phyloP scores from a whole-genome alignment of 495 filamentous ascomycete genomes.

The Apodospora peruviana region DNA sequence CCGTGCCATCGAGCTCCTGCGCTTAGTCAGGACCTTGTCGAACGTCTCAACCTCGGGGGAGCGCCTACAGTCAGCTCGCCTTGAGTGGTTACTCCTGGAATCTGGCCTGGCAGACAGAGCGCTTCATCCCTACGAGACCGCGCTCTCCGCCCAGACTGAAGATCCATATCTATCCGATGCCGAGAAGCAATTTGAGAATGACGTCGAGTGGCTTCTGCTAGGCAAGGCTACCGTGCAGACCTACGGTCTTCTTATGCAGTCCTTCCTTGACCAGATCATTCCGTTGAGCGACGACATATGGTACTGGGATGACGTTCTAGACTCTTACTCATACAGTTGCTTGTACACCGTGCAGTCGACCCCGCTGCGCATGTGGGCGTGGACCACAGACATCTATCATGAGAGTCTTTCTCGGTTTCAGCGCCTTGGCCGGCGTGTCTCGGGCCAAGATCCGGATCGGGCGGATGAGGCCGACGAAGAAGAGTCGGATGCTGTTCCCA shows the following conservation, averaged over 20 bases:
- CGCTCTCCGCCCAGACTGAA: constrained; percentile 3
- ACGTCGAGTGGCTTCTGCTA: constrained; percentile 82
- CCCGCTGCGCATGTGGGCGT: constrained; percentile 64
- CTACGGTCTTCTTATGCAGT: constrained; percentile 69
- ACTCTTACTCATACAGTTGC: constrained; percentile 62
- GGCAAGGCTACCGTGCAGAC: constrained; percentile 82
- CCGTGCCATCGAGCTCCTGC: constrained; percentile 50
- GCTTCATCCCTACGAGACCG: background rate
- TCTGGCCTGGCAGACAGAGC: constrained; percentile 35
- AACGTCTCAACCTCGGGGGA: constrained; percentile 53
- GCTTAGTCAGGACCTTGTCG: constrained; percentile 62
- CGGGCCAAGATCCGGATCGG: background rate
- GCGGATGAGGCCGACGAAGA: background rate
- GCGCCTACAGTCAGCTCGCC: constrained; percentile 44
- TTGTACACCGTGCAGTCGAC: constrained; percentile 80
- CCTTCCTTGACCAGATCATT: constrained; percentile 73
- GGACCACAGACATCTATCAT: constrained; percentile 55
- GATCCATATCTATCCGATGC: constrained; percentile 14
- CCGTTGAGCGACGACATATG: constrained; percentile 74
- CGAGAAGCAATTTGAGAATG: constrained; percentile 51
- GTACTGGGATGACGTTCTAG: constrained; percentile 86
- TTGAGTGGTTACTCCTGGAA: constrained; percentile 55
- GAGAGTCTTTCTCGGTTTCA: constrained; percentile 48
- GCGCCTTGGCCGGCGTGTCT: constrained; percentile 8
- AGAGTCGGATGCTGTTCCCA: background rate